phyloP scores from a whole-genome alignment of 768 basidiomycete species.

The Naganishia randhawae region DNA sequence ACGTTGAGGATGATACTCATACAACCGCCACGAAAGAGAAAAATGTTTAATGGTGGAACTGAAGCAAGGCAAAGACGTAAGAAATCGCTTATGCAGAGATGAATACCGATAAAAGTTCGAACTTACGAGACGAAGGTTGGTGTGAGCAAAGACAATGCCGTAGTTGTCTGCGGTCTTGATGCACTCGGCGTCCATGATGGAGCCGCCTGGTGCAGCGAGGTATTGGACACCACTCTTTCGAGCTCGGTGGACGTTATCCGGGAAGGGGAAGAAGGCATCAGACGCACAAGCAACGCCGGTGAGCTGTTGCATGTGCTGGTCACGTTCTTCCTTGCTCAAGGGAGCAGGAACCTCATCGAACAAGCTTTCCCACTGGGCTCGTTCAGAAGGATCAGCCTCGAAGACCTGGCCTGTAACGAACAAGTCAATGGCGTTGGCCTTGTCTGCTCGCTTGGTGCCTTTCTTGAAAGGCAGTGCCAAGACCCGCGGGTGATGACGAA shows the following conservation, averaged over 20 bases:
- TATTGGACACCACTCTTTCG: constrained; percentile 87
- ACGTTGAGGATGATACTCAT: constrained; percentile 12
- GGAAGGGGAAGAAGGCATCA: constrained; percentile 99
- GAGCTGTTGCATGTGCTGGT: constrained; percentile 67
- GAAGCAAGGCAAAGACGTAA: neutral
- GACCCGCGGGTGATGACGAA: constrained; percentile 91
- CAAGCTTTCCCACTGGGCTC: constrained; percentile 80
- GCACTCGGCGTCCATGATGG: constrained; percentile 95
- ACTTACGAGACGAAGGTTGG: constrained; percentile 81
- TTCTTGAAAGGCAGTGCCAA: constrained; percentile 92
- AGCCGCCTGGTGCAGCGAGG: constrained; percentile 78
- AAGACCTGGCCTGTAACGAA: constrained; percentile 78
- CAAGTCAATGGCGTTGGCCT: constrained; percentile 95
- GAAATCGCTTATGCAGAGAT: neutral
- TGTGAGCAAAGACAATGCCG: constrained; percentile 85
- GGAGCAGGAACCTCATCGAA: constrained; percentile 69
- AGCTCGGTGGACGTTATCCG: constrained; percentile 93
- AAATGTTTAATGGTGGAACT: constrained; percentile 33
- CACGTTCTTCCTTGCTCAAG: constrained; percentile 67
- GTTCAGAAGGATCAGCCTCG: constrained; percentile 79
- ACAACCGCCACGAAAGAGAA: constrained; percentile 20
- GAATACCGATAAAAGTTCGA: constrained; percentile 43
- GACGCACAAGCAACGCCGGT: constrained; percentile 87
- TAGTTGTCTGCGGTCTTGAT: constrained; percentile 95
- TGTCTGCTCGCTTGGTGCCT: constrained; percentile 94